Percentiles rank a stretch among this genome's conserved stretches.
Conservation (phyloP, 192 early-diverging fungal species). For the Allomyces macrogynus region DNA sequence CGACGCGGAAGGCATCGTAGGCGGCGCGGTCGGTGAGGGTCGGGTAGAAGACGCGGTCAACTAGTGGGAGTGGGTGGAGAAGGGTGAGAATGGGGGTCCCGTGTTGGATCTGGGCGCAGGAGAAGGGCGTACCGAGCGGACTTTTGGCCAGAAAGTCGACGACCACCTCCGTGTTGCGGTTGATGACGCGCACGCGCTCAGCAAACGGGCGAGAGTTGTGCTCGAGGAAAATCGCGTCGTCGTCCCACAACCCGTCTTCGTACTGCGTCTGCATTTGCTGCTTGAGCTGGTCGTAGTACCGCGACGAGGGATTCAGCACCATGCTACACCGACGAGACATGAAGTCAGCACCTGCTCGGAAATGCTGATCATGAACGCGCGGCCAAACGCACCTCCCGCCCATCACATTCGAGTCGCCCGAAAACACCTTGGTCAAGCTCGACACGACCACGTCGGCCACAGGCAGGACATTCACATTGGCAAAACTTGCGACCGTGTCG, state of each 20-base stretch:
- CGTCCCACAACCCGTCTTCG: slow-evolving; percentile 71
- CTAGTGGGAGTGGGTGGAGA: slow-evolving; percentile 13
- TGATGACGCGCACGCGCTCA: slow-evolving; percentile 49
- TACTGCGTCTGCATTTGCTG: slow-evolving; percentile 32
- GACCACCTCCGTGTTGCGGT: slow-evolving; percentile 56
- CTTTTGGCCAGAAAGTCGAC: slow-evolving; percentile 36
- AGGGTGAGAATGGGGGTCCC: background rate
- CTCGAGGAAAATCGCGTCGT: slow-evolving; percentile 89
- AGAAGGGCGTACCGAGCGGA: background rate
- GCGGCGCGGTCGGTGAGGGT: slow-evolving; percentile 47
- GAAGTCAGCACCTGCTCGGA: slow-evolving; percentile 1
- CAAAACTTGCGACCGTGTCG: slow-evolving; percentile 88
- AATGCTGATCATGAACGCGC: background rate
- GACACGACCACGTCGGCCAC: slow-evolving; percentile 76
- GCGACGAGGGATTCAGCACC: slow-evolving; percentile 51
- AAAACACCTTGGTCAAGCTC: slow-evolving; percentile 85
- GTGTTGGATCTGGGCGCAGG: slow-evolving; percentile 2
- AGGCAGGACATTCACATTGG: slow-evolving; percentile 56
- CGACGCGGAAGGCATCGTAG: slow-evolving; percentile 36
- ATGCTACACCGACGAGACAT: slow-evolving; percentile 15
- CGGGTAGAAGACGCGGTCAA: slow-evolving; percentile 61
- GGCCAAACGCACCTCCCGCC: slow-evolving; percentile 55
- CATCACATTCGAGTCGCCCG: slow-evolving; percentile 94
- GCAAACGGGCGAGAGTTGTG: slow-evolving; percentile 78
- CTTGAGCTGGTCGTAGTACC: slow-evolving; percentile 32